Percentiles rank a stretch among this genome's conserved stretches.
These are phyloP conservation scores for Pholiota conissans DNA, from an alignment of 768 basidiomycete genomes.

Conservation along the genomic window DNA sequence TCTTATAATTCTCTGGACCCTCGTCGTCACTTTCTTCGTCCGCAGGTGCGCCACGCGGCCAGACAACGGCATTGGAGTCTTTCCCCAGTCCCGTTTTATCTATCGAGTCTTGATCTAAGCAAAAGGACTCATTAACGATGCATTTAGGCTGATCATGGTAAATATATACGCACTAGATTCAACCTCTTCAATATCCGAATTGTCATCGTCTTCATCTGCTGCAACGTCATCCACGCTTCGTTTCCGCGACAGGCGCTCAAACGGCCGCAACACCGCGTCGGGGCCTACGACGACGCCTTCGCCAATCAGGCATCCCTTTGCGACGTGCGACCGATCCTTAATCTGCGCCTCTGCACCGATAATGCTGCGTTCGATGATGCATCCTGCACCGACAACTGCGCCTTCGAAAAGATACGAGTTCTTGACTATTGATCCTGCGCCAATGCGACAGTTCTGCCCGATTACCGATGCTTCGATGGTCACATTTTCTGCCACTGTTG, in stretches of 20 bases:
- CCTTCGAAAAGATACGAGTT: constrained; percentile 86
- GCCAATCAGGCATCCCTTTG: constrained; percentile 77
- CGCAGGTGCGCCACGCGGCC: constrained; percentile 68
- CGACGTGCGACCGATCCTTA: constrained; percentile 64
- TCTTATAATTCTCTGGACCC: constrained; percentile 57
- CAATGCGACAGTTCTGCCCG: constrained; percentile 74
- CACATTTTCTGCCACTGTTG: constrained; percentile 65
- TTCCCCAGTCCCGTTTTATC: constrained; percentile 55
- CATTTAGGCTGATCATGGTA: not conserved
- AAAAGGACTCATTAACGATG: constrained; percentile 1
- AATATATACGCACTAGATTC: constrained; percentile 50
- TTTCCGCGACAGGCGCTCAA: constrained; percentile 70
- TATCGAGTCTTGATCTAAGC: constrained; percentile 48
- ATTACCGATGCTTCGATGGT: constrained; percentile 74
- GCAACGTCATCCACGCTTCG: constrained; percentile 35
- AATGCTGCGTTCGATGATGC: constrained; percentile 76
- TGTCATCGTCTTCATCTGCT: constrained; percentile 39
- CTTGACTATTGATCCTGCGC: constrained; percentile 63
- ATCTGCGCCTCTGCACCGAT: constrained; percentile 78
- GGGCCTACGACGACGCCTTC: constrained; percentile 82
- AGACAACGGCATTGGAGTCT: constrained; percentile 76
- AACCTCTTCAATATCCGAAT: constrained; percentile 68
- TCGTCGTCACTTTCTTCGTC: constrained; percentile 66
- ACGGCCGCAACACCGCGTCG: constrained; percentile 62
- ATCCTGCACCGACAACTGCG: constrained; percentile 67